A percentile compares a stretch with the other conserved stretches of the same genome.
Conservation (phyloP, 176 grass and related monocot genomes). For the Otatea glauca region DNA sequence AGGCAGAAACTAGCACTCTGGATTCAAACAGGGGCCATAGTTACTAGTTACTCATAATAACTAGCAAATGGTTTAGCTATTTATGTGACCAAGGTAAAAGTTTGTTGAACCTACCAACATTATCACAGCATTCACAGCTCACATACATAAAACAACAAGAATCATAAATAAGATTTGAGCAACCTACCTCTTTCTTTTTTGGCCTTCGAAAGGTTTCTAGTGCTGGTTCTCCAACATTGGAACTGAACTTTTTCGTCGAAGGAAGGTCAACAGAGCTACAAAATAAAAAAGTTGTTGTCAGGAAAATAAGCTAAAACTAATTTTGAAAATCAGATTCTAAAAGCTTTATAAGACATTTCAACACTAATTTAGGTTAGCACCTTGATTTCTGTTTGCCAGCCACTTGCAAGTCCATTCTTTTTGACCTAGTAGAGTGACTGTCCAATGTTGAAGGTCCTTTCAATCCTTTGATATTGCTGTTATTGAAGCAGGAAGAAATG, state of each 20-base stretch:
- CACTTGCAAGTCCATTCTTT: slow-evolving; percentile 49
- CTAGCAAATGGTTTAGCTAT: background rate
- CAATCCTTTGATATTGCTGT: slow-evolving; percentile 40
- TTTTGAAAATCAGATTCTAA: slow-evolving; percentile 19
- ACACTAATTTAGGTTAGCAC: slow-evolving; percentile 48
- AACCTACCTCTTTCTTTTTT: slow-evolving; percentile 67
- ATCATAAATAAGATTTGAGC: background rate
- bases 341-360: slow-evolving; percentile 43
- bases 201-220: slow-evolving; percentile 40
- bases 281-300: slow-evolving; percentile 33
- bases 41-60: slow-evolving; percentile 22
- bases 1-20: slow-evolving; percentile 1
- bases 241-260: slow-evolving; percentile 60
- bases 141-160: background rate
- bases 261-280: slow-evolving; percentile 69
- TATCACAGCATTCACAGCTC: background rate
- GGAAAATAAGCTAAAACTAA: slow-evolving; percentile 27
- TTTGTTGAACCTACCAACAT: background rate
- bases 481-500: slow-evolving; percentile 31
- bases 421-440: slow-evolving; percentile 36
- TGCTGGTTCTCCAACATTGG: slow-evolving; percentile 45
- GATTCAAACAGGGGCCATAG: background rate
- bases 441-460: slow-evolving; percentile 29
- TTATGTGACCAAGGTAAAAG: slow-evolving; percentile 1
- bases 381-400: slow-evolving; percentile 67